A percentile compares a stretch with the other conserved stretches of the same genome.
Evolutionary conservation across 352 stramenopile genomes (phyloP).

Genomic region (Phytopythium aichiense): DNA sequence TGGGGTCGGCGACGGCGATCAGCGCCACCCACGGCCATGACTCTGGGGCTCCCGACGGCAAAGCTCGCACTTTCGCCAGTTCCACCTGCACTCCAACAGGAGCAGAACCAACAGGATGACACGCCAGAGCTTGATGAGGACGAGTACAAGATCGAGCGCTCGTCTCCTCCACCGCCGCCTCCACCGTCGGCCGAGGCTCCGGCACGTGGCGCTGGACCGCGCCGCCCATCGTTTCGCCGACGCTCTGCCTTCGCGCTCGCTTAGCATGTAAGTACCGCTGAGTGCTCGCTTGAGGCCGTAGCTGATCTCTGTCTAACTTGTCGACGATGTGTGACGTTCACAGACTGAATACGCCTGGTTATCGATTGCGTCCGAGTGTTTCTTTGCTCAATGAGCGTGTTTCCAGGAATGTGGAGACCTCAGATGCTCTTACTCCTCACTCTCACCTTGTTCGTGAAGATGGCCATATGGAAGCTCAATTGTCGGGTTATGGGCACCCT

Average conservation of each 20-base stretch:
- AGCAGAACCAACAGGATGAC: background rate
- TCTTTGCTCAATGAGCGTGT: background rate
- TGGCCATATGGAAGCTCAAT: background rate
- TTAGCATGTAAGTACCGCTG: background rate
- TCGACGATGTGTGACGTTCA: background rate
- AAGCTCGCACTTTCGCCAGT: slow-evolving; percentile 1
- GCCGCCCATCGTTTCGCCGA: slow-evolving; percentile 2
- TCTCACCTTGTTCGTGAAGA: background rate
- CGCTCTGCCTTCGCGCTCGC: slow-evolving; percentile 3
- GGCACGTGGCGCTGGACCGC: background rate
- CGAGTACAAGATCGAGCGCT: background rate
- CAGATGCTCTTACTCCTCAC: background rate
- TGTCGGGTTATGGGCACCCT: background rate
- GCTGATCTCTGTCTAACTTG: background rate
- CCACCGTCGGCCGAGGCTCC: background rate
- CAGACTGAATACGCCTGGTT: background rate
- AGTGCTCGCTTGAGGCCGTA: background rate
- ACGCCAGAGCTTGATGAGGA: background rate
- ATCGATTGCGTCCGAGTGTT: background rate
- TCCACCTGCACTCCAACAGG: background rate
- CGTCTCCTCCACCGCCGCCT: background rate
- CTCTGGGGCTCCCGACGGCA: background rate
- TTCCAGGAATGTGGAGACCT: background rate
- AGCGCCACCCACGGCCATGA: slow-evolving; percentile 3
- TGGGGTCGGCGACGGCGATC: slow-evolving; percentile 2